Evolutionary conservation across 1,284 basidiomycete species (phyloP).

Genomic region (Cutaneotrichosporon daszewskae): DNA sequence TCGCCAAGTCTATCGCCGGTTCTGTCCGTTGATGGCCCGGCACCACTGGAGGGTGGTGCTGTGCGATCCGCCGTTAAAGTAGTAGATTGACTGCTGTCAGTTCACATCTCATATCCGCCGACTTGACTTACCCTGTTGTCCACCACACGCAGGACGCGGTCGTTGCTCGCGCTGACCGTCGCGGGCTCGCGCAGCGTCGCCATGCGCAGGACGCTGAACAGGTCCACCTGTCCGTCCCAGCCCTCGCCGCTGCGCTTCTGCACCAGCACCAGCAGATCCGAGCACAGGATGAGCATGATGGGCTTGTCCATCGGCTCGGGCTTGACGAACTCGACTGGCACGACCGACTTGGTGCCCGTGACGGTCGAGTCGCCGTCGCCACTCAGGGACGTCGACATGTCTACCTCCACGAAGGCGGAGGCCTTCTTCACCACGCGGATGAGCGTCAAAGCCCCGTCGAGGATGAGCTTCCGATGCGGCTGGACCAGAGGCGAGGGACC

Average conservation of each 20-base stretch:
- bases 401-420: conserved; percentile 71
- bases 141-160: conserved; percentile 51
- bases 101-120: conserved; percentile 55
- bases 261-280: conserved; percentile 84
- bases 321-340: conserved; percentile 82
- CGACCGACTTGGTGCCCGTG: conserved; percentile 54
- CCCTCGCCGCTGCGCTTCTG: conserved; percentile 68
- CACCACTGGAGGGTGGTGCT: conserved; percentile 84
- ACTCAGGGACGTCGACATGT: conserved; percentile 24
- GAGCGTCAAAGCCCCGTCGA: conserved; percentile 76
- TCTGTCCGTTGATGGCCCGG: conserved; percentile 44
- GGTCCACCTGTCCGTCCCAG: conserved; percentile 65
- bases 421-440: conserved; percentile 86
- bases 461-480: conserved; percentile 87
- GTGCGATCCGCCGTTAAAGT: conserved; percentile 77
- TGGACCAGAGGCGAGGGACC: conserved; percentile 96
- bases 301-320: conserved; percentile 41
- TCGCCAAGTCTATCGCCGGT: conserved; percentile 17
- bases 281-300: conserved; percentile 51
- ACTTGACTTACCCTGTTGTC: conserved; percentile 44
- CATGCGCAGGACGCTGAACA: conserved; percentile 90
- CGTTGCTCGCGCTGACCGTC: conserved; percentile 77
- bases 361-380: conserved; percentile 40
- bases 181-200: conserved; percentile 80
- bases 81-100: conserved; percentile 64